A percentile compares a stretch with the other conserved stretches of the same genome.
Conservation (phyloP, 2,329 filamentous ascomycete species). For the Aspergillus thermomutatus region DNA sequence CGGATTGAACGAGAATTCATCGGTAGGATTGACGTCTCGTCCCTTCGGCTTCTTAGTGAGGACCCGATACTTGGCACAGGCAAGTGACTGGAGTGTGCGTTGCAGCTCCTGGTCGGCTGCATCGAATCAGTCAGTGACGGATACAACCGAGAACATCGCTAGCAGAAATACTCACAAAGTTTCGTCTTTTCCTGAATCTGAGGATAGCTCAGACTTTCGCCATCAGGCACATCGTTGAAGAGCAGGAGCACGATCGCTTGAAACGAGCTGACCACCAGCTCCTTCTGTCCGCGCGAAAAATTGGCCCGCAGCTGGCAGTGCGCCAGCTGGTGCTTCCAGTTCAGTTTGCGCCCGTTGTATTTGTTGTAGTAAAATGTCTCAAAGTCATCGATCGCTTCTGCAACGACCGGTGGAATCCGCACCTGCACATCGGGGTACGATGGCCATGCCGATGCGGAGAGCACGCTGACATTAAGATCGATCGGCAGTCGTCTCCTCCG, state of each 20-base stretch:
- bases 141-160: neutral
- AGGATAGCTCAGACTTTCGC: conserved; percentile 67
- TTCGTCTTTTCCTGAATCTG: conserved; percentile 73
- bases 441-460: conserved; percentile 92
- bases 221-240: conserved; percentile 70
- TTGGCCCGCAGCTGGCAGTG: conserved; percentile 81
- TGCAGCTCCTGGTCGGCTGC: conserved; percentile 71
- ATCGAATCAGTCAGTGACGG: conserved; percentile 24
- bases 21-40: conserved; percentile 71
- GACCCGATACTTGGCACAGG: conserved; percentile 83
- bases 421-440: conserved; percentile 77
- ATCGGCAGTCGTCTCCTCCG: conserved; percentile 57
- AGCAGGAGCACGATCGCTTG: conserved; percentile 87
- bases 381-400: conserved; percentile 74
- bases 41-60: conserved; percentile 82
- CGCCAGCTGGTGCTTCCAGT: conserved; percentile 90
- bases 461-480: conserved; percentile 79
- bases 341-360: conserved; percentile 79
- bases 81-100: conserved; percentile 90
- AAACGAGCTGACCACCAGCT: conserved; percentile 85
- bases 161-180: conserved; percentile 53
- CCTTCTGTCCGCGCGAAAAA: conserved; percentile 78
- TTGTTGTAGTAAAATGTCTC: conserved; percentile 84
- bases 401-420: conserved; percentile 71
- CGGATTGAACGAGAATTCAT: conserved; percentile 81